Evolutionary conservation across 805 yeast genomes (phyloP).

Genomic region (Candida khao-thaluensis): DNA sequence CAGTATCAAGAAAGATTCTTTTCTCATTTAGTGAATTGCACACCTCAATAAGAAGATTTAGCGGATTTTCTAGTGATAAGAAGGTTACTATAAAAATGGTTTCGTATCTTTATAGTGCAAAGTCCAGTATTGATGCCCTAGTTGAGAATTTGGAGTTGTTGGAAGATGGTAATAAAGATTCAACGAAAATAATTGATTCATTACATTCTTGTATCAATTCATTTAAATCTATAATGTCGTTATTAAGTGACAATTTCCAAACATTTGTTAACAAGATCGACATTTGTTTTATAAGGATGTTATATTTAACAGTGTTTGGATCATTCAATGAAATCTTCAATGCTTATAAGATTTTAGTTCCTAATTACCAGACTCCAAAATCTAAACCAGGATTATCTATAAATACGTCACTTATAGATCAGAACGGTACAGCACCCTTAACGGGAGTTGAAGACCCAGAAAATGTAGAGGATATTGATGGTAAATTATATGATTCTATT

Average conservation of each 20-base stretch:
- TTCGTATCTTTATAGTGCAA: slow-evolving; percentile 49
- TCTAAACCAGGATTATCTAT: slow-evolving; percentile 18
- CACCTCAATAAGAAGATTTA: slow-evolving; percentile 53
- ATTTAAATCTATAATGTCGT: slow-evolving; percentile 51
- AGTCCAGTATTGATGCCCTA: slow-evolving; percentile 54
- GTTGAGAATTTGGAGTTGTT: slow-evolving; percentile 55
- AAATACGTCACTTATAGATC: slow-evolving; percentile 19
- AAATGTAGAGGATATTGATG: slow-evolving; percentile 56
- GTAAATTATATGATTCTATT: slow-evolving; percentile 63
- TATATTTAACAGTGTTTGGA: slow-evolving; percentile 59
- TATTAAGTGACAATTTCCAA: slow-evolving; percentile 48
- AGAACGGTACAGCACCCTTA: neutral
- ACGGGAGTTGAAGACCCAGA: slow-evolving; percentile 7
- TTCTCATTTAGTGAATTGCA: slow-evolving; percentile 67
- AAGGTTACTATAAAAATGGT: slow-evolving; percentile 54
- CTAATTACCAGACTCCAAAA: slow-evolving; percentile 5
- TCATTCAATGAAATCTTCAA: slow-evolving; percentile 66
- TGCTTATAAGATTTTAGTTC: slow-evolving; percentile 51
- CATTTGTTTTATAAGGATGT: slow-evolving; percentile 61
- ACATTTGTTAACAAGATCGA: slow-evolving; percentile 57
- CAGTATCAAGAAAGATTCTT: slow-evolving; percentile 57
- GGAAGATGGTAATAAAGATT: slow-evolving; percentile 33
- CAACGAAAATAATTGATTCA: slow-evolving; percentile 25
- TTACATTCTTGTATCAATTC: slow-evolving; percentile 39
- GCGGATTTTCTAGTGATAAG: slow-evolving; percentile 58